Base-by-base conservation (phyloP, 2,329 filamentous ascomycete genomes). In the Arachnomyces sp. region DNA sequence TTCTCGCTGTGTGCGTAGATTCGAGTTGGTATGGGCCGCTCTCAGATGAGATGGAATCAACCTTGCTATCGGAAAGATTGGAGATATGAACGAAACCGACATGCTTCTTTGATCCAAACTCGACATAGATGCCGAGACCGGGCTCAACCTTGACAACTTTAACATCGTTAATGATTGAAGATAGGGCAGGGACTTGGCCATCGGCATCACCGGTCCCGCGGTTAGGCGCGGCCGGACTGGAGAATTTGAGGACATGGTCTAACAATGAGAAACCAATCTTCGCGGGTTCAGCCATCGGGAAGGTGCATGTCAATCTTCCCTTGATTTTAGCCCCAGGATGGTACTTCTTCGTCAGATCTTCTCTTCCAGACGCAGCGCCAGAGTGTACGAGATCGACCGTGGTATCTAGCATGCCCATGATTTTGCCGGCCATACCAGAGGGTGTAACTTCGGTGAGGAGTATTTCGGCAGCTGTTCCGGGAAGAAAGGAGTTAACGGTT, bases 11-110 rank as follows among this genome's bases (percentile, higher is more conserved):
- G 63, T 98, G 92, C 12, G 74, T 76, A 0, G 88, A 82, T 31
- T 79, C 87, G 14, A 84, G 58, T 60, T 87, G 84, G 68, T 81
- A 95, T 2, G 82, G 74, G 0, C 92, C 92, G 13, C 79, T 80
- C 3, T 78, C 72, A 47, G 86, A 78, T 11, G 85, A 84, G 4
- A 98, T 70, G 1, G 77, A 77, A 47, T 96, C 92, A 39, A 95
- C 76, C 60, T 92, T 94, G 50, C 82, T 82, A 59, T 98, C 90
- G 43, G 90, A 84, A 45, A 98, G 76, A 48, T 85, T 79, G 1
- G 92, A 98, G 49, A 98, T 93, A 61, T 98, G 92, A 15, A 93
- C 88, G 55, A 95, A 98, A 7, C 86, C 86, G 2, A 90, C 70
- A 17, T 64, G 54, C 20, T 80, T 76, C 31, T 75, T 69, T 4